phyloP scores from a whole-genome alignment of 257 asterid genomes.

The Euphrasia confusa region DNA sequence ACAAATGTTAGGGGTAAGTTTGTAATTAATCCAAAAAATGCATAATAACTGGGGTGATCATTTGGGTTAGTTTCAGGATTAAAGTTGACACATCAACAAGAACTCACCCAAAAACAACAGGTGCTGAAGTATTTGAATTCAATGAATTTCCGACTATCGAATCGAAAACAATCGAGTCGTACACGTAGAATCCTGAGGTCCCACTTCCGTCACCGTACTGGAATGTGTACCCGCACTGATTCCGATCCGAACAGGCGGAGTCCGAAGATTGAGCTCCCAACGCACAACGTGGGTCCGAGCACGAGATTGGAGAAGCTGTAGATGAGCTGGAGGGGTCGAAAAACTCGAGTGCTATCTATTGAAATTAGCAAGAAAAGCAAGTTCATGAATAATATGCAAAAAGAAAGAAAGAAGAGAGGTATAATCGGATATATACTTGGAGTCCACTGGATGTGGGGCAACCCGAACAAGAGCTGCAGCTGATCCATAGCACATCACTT shows the following conservation, averaged over 20 bases:
- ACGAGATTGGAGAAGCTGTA: conserved; percentile 52
- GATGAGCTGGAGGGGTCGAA: conserved; percentile 77
- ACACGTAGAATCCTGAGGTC: conserved; percentile 79
- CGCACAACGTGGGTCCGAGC: conserved; percentile 79
- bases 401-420: neutral
- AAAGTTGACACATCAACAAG: neutral
- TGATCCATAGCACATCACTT: conserved; percentile 95
- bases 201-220: conserved; percentile 99
- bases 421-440: conserved; percentile 42
- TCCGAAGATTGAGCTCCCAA: conserved; percentile 63
- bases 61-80: neutral
- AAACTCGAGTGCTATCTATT: conserved; percentile 82
- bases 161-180: conserved; percentile 69
- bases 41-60: neutral
- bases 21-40: neutral
- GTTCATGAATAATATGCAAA: conserved; percentile 9
- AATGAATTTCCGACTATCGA: conserved; percentile 55
- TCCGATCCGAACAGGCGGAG: conserved; percentile 59
- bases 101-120: conserved; percentile 88
- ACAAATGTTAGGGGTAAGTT: neutral
- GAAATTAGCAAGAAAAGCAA: conserved; percentile 7
- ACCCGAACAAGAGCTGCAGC: conserved; percentile 77
- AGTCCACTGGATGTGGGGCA: conserved; percentile 94
- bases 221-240: conserved; percentile 78
- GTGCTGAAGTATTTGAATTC: conserved; percentile 67